Base-by-base conservation (phyloP, 352 stramenopile species). In the Albugo candida region DNA sequence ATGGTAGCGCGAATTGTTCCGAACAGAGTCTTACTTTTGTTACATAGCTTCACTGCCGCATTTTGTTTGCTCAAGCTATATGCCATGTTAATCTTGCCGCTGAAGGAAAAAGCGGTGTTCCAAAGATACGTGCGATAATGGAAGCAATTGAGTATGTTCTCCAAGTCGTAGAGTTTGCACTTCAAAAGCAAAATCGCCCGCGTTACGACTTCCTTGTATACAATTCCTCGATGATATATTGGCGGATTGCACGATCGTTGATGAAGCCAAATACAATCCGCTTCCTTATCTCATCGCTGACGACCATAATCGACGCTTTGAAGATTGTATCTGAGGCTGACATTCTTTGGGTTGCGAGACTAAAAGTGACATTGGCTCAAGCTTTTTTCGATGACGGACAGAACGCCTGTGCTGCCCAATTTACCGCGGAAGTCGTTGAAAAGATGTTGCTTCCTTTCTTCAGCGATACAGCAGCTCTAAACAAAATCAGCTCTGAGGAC, bases 181-280 rank as follows among this genome's bases (percentile, higher is more conserved):
- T 60, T 1, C 64, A 85, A 17, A 49, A 58, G 1, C 61, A 53
- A 14, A 76, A 77, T 6, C 69, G 78, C 0, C 69, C 71, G 11
- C 53, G 58, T 11, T 95, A 95, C 61, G 70, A 92, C 45, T 95
- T 94, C 50, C 65, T 95, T 13, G 65, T 94, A 45, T 94, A 94
- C 75, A 95, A 95, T 47, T 77, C 77, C 11, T 92, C 76, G 0
- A 67, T 94, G 11, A 67, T 70, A 21, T 89, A 86, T 46, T 95
- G 83, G 83, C 72, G 75, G 16, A 69, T 94, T 42, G 65, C 77
- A 41, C 62, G 82, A 4, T 68, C 79, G 47, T 60, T 92, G 20
- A 86, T 95, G 65, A 88, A 89, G 47, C 57, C 60, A 12, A 64
- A 66, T 3, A 83, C 63, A 1, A 81, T 81, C 20, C 72, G 83